A percentile compares a stretch with the other conserved stretches of the same genome.
Evolutionary conservation across 495 filamentous ascomycete genomes (phyloP).

Genomic region (Aspergillus sparsus): DNA sequence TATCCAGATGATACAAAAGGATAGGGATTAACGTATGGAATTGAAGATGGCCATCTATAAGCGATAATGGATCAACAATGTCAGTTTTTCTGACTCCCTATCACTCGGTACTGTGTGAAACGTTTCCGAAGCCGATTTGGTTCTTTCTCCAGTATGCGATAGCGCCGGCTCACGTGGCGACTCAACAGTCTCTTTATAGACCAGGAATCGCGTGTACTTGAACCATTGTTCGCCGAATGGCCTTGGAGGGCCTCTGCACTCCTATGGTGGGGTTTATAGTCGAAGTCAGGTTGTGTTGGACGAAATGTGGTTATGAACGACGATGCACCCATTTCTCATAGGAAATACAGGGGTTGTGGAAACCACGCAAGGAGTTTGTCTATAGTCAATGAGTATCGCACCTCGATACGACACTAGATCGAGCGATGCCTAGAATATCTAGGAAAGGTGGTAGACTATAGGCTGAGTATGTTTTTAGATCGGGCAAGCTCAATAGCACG

Average conservation of each 20-base stretch:
- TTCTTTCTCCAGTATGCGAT: slow-evolving; percentile 46
- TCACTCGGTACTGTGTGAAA: slow-evolving; percentile 26
- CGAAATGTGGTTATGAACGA: slow-evolving; percentile 25
- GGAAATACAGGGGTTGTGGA: slow-evolving; percentile 7
- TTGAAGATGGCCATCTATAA: not conserved
- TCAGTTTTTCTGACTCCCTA: not conserved
- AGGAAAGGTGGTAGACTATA: not conserved
- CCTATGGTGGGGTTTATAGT: slow-evolving; percentile 11
- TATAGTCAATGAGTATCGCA: not conserved
- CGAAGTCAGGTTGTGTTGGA: slow-evolving; percentile 10
- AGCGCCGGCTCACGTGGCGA: slow-evolving; percentile 39
- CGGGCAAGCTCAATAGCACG: not conserved
- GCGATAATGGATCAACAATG: not conserved
- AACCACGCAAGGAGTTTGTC: slow-evolving; percentile 8
- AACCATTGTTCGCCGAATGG: slow-evolving; percentile 11
- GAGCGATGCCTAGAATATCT: not conserved
- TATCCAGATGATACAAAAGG: not conserved
- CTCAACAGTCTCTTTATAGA: slow-evolving; percentile 44
- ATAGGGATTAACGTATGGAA: not conserved
- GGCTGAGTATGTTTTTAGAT: not conserved
- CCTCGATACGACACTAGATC: not conserved
- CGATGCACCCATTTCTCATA: slow-evolving; percentile 34
- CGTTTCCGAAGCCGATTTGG: slow-evolving; percentile 48
- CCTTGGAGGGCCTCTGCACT: slow-evolving; percentile 16
- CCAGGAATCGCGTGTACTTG: slow-evolving; percentile 33